Conservation (phyloP, 495 filamentous ascomycete species). For the Cenococcum geophilum region DNA sequence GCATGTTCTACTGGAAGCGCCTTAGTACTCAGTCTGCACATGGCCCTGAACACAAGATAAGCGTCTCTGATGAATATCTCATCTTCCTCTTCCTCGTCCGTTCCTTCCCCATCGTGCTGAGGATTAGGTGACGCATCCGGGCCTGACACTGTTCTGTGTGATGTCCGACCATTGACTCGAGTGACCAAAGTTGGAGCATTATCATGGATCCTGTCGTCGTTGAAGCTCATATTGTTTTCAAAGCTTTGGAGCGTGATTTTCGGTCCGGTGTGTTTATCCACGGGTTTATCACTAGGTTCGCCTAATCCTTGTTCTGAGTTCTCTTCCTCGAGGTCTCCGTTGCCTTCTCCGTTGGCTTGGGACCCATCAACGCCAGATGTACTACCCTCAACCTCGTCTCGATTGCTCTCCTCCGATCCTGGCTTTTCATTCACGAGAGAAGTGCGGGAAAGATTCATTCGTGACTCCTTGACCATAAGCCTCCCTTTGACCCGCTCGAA, state of each 20-base stretch:
- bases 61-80: constrained; percentile 95
- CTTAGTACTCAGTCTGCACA: constrained; percentile 96
- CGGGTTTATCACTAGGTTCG: constrained; percentile 49
- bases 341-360: constrained; percentile 32
- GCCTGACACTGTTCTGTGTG: constrained; percentile 50
- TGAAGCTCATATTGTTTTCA: constrained; percentile 87
- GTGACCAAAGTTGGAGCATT: constrained; percentile 90
- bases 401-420: constrained; percentile 34
- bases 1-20: constrained; percentile 80
- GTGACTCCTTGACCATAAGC: constrained; percentile 76
- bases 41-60: constrained; percentile 92
- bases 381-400: constrained; percentile 35
- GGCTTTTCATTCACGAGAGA: constrained; percentile 31
- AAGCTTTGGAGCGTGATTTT: constrained; percentile 95
- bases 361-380: constrained; percentile 36
- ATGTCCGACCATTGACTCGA: constrained; percentile 57
- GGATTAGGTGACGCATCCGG: constrained; percentile 34
- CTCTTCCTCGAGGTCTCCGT: constrained; percentile 25
- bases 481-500: constrained; percentile 91
- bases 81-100: constrained; percentile 84
- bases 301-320: constrained; percentile 45
- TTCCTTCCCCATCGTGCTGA: constrained; percentile 44
- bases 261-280: constrained; percentile 55
- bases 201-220: constrained; percentile 84
- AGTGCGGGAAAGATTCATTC: constrained; percentile 46